These are phyloP conservation scores for Schizophyllum commune DNA, from an alignment of 1,284 basidiomycete genomes.

Conservation along the genomic window DNA sequence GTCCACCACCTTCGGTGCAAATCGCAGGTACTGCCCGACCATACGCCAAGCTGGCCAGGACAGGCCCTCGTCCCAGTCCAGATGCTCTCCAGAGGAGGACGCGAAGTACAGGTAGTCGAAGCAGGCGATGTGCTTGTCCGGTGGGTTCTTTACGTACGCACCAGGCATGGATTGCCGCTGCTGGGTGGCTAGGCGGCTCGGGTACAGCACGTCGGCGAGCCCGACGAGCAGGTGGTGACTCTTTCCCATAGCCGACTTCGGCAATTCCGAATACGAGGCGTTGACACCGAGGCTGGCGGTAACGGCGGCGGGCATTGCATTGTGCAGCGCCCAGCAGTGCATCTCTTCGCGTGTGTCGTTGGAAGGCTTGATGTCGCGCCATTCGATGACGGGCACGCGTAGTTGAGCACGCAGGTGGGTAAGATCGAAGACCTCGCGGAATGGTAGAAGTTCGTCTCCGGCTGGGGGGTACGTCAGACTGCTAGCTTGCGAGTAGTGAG, in stretches of 20 bases:
- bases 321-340: neutral
- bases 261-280: neutral
- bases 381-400: slow-evolving; percentile 10
- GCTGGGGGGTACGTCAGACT: neutral
- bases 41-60: slow-evolving; percentile 38
- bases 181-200: neutral
- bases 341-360: neutral
- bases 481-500: neutral
- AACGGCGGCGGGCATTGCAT: neutral
- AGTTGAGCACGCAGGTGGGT: slow-evolving; percentile 3
- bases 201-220: neutral
- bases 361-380: slow-evolving; percentile 9
- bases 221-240: neutral
- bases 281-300: neutral
- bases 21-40: slow-evolving; percentile 35
- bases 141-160: slow-evolving; percentile 16
- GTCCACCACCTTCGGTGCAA: slow-evolving; percentile 21
- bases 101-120: slow-evolving; percentile 35
- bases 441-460: slow-evolving; percentile 3
- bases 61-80: slow-evolving; percentile 21
- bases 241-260: neutral
- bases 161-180: neutral
- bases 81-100: slow-evolving; percentile 19
- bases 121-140: slow-evolving; percentile 31
- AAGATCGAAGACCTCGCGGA: slow-evolving; percentile 13